Evolutionary conservation across 192 early-diverging fungal genomes (phyloP), one percentile per base, ranked within the genome.

Genomic region (Backusella psychrophila): DNA sequence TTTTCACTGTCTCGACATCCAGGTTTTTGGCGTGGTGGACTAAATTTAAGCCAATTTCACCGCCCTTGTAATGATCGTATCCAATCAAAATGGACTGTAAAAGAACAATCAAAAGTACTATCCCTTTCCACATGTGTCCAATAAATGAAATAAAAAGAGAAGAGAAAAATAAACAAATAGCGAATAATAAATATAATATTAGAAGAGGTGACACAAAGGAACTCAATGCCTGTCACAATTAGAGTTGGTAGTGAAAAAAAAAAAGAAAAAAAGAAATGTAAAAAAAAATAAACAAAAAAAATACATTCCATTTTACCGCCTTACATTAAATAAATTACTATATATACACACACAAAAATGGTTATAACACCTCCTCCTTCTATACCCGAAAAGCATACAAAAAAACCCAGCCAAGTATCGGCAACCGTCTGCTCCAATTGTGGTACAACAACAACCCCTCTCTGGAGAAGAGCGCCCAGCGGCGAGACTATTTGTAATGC

Each of bases 401-500:
- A 42, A 49, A 67, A 53, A 44, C 17, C 15, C 9, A 14, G 68
- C 36, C n/a, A 66, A 68, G 86, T 87, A 12, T 84, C 86, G 3
- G 83, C 86, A 7, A 89, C 88, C 6, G 81, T 80, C 38, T 98
- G 96, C 85, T 85, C 84, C 34, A 98, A 99, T 87, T 99, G 98
- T 87, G 79, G 82, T 5, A 97, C 95, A 0, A 97, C 91, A 19
- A 90, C 91, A 19, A 99, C 98, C 8, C 92, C 96, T 2, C 85
- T 99, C 44, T 99, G 98, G 98, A 86, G 98, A 44, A 85, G 96
- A 69, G 90, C 95, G 71, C 89, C 90, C 11, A 88, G 88, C 66
- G 98, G 97, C 73, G 92, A 95, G 65, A 92, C 95, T 9, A 93
- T 99, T 65, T 99, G 98, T 80, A 99, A 99, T 75, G 97, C 97